These are phyloP conservation scores for Potentilla sterilis DNA, from an alignment of 306 rosid species.

Conservation along the genomic window DNA sequence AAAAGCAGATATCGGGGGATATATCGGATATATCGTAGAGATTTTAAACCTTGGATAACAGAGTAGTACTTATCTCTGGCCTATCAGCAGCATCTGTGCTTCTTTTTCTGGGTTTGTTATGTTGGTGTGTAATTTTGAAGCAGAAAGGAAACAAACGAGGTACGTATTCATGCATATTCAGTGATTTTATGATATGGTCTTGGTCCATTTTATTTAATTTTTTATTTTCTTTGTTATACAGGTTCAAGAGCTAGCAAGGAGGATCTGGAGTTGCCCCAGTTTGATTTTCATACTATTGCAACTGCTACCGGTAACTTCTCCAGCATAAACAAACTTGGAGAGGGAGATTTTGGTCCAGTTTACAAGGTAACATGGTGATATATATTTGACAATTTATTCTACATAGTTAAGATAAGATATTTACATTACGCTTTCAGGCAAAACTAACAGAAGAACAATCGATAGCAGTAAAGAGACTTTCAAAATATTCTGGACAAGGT, in stretches of 20 bases:
- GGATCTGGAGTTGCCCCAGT: slow-evolving; percentile 42
- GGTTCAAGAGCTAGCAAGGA: slow-evolving; percentile 21
- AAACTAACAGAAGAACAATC: slow-evolving; percentile 11
- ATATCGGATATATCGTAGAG: no score
- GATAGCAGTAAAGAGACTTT: slow-evolving; percentile 30
- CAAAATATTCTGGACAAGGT: slow-evolving; percentile 31
- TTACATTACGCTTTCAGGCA: neutral
- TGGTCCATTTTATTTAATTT: no score
- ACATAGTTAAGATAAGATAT: neutral
- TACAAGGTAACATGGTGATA: slow-evolving; percentile 40
- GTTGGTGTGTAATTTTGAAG: neutral
- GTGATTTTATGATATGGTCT: neutral
- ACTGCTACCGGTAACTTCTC: slow-evolving; percentile 46
- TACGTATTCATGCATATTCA: slow-evolving; percentile 16
- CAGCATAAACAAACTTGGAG: slow-evolving; percentile 38
- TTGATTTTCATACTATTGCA: slow-evolving; percentile 38
- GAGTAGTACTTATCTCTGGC: neutral
- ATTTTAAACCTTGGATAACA: no score
- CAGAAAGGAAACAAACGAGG: slow-evolving; percentile 18
- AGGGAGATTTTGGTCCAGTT: slow-evolving; percentile 57
- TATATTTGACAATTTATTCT: neutral
- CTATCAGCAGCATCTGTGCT: neutral
- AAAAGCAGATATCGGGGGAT: no score
- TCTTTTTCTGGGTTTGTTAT: no score
- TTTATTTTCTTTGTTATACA: neutral